These are phyloP conservation scores for Vaccinium vitisidaea DNA, from an alignment of 148 eudicot species.

Conservation along the genomic window DNA sequence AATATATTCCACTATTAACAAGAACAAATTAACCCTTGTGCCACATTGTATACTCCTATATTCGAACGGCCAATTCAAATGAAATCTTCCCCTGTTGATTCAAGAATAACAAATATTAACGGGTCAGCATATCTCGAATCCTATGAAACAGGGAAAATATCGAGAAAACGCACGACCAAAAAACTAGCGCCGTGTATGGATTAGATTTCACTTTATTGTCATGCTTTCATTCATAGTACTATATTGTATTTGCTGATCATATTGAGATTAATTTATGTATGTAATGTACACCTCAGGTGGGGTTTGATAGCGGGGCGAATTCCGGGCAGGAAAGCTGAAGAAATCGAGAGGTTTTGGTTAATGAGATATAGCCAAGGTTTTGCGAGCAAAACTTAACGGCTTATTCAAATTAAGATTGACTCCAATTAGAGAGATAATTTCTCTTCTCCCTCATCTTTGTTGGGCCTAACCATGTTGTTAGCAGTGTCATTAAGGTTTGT, in stretches of 20 bases:
- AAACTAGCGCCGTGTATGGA: no score
- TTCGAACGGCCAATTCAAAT: not conserved
- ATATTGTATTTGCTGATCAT: no score
- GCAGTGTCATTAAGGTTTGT: no score
- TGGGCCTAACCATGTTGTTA: not conserved
- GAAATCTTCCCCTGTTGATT: not conserved
- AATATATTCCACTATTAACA: no score
- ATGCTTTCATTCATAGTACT: no score
- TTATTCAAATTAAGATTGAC: not conserved
- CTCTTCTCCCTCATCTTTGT: not conserved
- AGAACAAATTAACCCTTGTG: no score
- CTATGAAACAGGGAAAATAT: no score
- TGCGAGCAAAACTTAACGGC: constrained; percentile 15
- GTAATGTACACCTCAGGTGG: constrained; percentile 30
- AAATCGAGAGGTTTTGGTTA: constrained; percentile 55
- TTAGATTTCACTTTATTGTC: no score
- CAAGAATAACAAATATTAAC: no score
- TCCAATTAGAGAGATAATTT: not conserved
- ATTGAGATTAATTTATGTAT: not conserved
- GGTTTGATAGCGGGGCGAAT: constrained; percentile 48
- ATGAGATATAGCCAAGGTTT: constrained; percentile 37
- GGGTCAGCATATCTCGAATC: no score
- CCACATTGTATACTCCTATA: no score
- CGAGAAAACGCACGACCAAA: no score
- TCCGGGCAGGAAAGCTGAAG: constrained; percentile 51